Conservation (phyloP, 352 stramenopile species). For the Aphanomyces astaci region DNA sequence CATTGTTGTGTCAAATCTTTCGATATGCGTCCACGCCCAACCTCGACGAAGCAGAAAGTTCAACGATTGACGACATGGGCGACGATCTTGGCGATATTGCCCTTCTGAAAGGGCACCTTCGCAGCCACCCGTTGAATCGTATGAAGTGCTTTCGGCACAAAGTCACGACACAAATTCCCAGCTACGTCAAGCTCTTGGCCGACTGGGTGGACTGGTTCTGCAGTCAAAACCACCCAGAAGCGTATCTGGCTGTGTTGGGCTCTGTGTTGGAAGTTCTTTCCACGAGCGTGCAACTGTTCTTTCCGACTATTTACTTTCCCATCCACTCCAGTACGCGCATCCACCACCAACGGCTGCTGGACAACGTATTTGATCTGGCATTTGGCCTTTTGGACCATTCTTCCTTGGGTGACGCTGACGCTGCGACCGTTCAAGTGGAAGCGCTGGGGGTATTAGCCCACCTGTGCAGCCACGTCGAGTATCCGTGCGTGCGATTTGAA, state of each 20-base stretch:
- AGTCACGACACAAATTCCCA: background rate
- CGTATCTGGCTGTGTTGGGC: background rate
- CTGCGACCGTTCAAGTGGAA: background rate
- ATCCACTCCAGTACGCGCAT: background rate
- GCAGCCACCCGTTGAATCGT: slow-evolving; percentile 8
- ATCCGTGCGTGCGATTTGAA: slow-evolving; percentile 2
- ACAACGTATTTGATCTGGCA: background rate
- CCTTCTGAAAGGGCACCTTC: background rate
- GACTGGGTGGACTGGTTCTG: background rate
- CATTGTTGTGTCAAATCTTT: slow-evolving; percentile 4
- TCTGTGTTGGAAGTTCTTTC: background rate
- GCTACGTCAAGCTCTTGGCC: slow-evolving; percentile 9
- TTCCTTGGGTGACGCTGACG: background rate
- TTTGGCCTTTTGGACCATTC: background rate
- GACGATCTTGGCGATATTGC: background rate
- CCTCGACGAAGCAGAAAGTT: background rate
- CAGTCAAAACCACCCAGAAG: background rate
- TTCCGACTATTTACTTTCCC: slow-evolving; percentile 9
- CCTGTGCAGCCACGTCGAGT: slow-evolving; percentile 13
- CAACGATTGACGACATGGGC: background rate
- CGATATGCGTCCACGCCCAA: background rate
- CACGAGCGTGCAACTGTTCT: slow-evolving; percentile 8
- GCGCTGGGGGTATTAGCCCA: background rate
- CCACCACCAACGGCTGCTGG: background rate
- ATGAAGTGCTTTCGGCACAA: slow-evolving; percentile 18